Percentiles rank a stretch among this genome's conserved stretches.
phyloP scores from a whole-genome alignment of 1,284 basidiomycete genomes.

The Rhodotorula sp. region DNA sequence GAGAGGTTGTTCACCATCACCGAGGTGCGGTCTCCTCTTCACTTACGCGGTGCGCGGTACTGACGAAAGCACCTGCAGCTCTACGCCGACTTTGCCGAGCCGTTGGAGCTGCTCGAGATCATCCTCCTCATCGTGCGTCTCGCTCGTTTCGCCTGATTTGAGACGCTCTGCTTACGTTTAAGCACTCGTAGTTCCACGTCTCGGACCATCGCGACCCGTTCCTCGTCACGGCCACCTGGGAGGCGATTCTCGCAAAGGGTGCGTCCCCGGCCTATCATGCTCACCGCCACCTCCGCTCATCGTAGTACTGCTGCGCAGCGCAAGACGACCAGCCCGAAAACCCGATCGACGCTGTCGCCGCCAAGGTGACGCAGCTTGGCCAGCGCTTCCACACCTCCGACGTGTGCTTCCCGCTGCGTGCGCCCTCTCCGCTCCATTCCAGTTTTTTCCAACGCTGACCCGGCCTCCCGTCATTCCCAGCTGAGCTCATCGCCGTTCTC shows the following conservation, averaged over 20 bases:
- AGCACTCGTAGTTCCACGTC: slow-evolving; percentile 65
- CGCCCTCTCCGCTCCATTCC: slow-evolving; percentile 46
- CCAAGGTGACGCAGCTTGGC: slow-evolving; percentile 69
- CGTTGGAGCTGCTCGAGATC: slow-evolving; percentile 78
- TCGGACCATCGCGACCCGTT: slow-evolving; percentile 87
- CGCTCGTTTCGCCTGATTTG: too few species aligned
- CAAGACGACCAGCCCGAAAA: slow-evolving; percentile 56
- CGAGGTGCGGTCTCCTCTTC: slow-evolving; percentile 41
- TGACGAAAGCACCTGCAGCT: slow-evolving; percentile 53
- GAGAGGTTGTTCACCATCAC: slow-evolving; percentile 56
- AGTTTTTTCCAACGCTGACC: background rate
- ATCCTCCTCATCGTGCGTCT: slow-evolving; percentile 71
- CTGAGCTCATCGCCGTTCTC: slow-evolving; percentile 67
- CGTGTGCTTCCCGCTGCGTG: slow-evolving; percentile 81
- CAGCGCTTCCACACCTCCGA: slow-evolving; percentile 88
- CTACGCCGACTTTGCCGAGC: slow-evolving; percentile 84
- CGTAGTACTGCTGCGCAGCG: slow-evolving; percentile 46
- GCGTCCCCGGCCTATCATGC: slow-evolving; percentile 39
- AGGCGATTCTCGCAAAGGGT: slow-evolving; percentile 76
- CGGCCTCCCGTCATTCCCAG: slow-evolving; percentile 53
- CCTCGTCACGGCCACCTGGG: slow-evolving; percentile 83
- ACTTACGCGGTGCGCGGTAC: background rate
- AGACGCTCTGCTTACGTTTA: background rate
- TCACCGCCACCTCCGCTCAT: background rate
- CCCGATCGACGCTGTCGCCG: slow-evolving; percentile 64